phyloP scores from a whole-genome alignment of 164 flowering plant genomes.

The Paratinospora sagittata region DNA sequence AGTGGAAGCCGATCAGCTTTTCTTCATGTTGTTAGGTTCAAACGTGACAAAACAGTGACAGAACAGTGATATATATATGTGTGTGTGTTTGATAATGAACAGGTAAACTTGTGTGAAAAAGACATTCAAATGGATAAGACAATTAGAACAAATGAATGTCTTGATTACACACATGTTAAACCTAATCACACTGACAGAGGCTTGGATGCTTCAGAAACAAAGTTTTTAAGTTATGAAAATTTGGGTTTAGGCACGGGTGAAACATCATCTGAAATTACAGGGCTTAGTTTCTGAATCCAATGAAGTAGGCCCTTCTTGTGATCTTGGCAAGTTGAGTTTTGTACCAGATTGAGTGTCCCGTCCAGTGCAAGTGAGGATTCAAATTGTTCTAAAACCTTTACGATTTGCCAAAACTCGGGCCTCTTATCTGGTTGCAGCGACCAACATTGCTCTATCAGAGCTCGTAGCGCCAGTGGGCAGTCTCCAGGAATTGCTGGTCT shows the following conservation, averaged over 20 bases:
- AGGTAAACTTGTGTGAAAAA: background rate
- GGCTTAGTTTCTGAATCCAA: constrained; percentile 76
- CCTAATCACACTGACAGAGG: background rate
- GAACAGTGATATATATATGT: no score
- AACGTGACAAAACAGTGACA: background rate
- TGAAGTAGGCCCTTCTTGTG: constrained; percentile 69
- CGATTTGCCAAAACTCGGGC: constrained; percentile 70
- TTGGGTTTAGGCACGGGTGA: constrained; percentile 42
- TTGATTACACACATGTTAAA: background rate
- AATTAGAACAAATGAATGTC: background rate
- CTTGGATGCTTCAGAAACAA: background rate
- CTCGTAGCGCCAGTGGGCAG: constrained; percentile 61
- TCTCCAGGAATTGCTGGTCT: constrained; percentile 58
- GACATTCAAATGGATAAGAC: background rate
- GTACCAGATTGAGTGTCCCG: constrained; percentile 54
- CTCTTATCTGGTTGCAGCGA: constrained; percentile 49
- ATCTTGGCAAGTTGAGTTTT: constrained; percentile 42
- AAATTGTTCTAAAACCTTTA: constrained; percentile 67
- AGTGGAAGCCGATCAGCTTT: background rate
- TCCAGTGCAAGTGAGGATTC: constrained; percentile 49
- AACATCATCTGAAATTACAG: constrained; percentile 22
- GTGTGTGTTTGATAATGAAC: no score
- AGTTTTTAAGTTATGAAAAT: background rate
- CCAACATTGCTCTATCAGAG: constrained; percentile 74
- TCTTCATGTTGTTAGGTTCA: background rate